Percentiles rank a stretch among this genome's conserved stretches.
Evolutionary conservation across 192 early-diverging fungal genomes (phyloP).

Genomic region (Rhizophagus sp.): DNA sequence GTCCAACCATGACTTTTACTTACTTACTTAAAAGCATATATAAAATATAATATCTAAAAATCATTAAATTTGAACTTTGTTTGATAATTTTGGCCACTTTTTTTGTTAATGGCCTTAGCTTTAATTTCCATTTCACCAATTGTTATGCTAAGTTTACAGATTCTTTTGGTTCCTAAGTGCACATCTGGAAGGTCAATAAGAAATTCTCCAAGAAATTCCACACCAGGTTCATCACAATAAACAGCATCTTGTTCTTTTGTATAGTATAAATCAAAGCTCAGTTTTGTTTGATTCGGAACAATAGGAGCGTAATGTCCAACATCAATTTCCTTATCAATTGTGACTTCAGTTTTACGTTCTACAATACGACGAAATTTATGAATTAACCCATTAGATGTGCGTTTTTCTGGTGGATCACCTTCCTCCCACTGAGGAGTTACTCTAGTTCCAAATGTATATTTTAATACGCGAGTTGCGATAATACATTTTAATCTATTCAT

Average conservation of each 20-base stretch:
- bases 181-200: background rate
- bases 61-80: background rate
- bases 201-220: background rate
- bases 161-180: background rate
- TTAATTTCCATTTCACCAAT: slow-evolving; percentile 10
- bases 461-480: background rate
- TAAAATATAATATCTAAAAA: too few relatives aligned
- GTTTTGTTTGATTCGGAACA: background rate
- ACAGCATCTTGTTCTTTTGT: background rate
- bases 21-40: too few relatives aligned
- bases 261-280: background rate
- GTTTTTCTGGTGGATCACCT: background rate
- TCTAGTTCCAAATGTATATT: background rate
- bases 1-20: too few relatives aligned
- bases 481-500: background rate
- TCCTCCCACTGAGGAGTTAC: background rate
- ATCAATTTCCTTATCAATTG: background rate
- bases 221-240: background rate
- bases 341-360: background rate
- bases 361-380: background rate
- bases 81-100: background rate
- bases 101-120: background rate
- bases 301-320: background rate
- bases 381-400: background rate
- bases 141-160: background rate